Conservation (phyloP, 768 basidiomycete species). For the Pulveroboletus sp. region DNA sequence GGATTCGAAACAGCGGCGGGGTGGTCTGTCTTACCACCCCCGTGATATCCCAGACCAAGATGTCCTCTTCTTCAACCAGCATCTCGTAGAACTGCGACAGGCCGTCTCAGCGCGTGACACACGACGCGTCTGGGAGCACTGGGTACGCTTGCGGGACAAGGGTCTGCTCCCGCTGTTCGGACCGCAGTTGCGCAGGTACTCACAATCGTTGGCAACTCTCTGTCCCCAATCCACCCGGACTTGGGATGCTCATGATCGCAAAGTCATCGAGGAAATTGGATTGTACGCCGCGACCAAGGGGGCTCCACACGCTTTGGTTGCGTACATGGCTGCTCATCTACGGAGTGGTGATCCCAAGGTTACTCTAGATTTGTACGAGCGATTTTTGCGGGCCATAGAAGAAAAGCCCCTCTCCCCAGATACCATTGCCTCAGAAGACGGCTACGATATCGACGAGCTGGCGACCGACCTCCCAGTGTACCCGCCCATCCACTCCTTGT, state of each 20-base stretch:
- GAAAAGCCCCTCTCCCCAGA: conserved; percentile 19
- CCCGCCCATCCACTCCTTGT: conserved; percentile 8
- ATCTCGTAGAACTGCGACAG: conserved; percentile 36
- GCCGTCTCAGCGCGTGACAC: conserved; percentile 37
- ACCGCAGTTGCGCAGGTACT: conserved; percentile 40
- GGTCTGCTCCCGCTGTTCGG: conserved; percentile 45
- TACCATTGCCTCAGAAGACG: conserved; percentile 8
- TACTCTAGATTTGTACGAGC: conserved; percentile 44
- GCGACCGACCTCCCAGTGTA: conserved; percentile 20
- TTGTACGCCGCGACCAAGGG: conserved; percentile 44
- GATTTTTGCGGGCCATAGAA: conserved; percentile 29
- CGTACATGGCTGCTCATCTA: conserved; percentile 47
- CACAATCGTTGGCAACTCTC: conserved; percentile 32
- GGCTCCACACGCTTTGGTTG: conserved; percentile 44
- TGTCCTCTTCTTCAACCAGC: conserved; percentile 33
- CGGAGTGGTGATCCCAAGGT: conserved; percentile 36
- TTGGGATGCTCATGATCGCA: conserved; percentile 29
- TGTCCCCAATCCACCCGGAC: conserved; percentile 18
- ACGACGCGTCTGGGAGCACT: conserved; percentile 30
- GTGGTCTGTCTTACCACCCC: conserved; percentile 3
- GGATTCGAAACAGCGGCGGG: conserved; percentile 6
- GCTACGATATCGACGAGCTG: conserved; percentile 25
- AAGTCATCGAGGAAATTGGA: conserved; percentile 44
- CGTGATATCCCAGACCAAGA: conserved; percentile 27
- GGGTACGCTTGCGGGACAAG: conserved; percentile 41